These are phyloP conservation scores for Arthrobotrys sphaeroides DNA, from an alignment of 2,329 filamentous ascomycete species.

Conservation along the genomic window DNA sequence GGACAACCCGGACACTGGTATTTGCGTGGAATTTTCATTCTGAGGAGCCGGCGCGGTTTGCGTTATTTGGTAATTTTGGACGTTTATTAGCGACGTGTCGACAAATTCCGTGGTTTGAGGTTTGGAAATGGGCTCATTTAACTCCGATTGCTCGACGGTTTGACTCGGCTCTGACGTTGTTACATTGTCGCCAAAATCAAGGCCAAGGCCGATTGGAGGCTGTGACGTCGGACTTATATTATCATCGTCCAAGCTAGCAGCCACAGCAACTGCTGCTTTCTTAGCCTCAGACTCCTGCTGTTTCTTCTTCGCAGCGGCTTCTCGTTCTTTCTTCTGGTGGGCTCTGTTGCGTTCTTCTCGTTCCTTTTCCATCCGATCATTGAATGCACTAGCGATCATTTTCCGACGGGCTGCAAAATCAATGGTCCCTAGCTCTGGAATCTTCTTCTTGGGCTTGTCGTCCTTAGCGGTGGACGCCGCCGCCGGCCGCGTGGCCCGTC, in stretches of 20 bases:
- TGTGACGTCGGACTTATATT: slow-evolving; percentile 27
- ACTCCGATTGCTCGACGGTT: slow-evolving; percentile 13
- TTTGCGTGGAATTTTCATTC: slow-evolving; percentile 53
- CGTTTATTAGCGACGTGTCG: slow-evolving; percentile 29
- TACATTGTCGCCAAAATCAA: slow-evolving; percentile 38
- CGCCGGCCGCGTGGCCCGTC: slow-evolving; percentile 20
- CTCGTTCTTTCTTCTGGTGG: slow-evolving; percentile 63
- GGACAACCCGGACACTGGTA: slow-evolving; percentile 39
- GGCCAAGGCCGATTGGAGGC: slow-evolving; percentile 39
- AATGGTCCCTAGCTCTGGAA: slow-evolving; percentile 75
- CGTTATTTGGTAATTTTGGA: slow-evolving; percentile 51
- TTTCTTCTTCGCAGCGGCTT: slow-evolving; percentile 65
- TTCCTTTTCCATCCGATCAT: slow-evolving; percentile 78
- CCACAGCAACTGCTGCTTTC: slow-evolving; percentile 14
- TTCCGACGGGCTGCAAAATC: slow-evolving; percentile 85
- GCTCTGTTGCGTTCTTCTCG: slow-evolving; percentile 69
- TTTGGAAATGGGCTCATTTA: slow-evolving; percentile 48
- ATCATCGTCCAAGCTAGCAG: slow-evolving; percentile 15
- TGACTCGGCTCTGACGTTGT: slow-evolving; percentile 12
- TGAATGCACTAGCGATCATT: slow-evolving; percentile 84
- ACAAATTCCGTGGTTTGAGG: slow-evolving; percentile 17
- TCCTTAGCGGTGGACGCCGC: slow-evolving; percentile 58
- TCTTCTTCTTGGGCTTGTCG: slow-evolving; percentile 61
- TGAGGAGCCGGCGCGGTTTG: slow-evolving; percentile 39
- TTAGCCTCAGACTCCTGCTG: slow-evolving; percentile 54